A percentile compares a stretch with the other conserved stretches of the same genome.
Conservation (phyloP, 805 yeast genomes). For the Scheffersomyces lignosus region DNA sequence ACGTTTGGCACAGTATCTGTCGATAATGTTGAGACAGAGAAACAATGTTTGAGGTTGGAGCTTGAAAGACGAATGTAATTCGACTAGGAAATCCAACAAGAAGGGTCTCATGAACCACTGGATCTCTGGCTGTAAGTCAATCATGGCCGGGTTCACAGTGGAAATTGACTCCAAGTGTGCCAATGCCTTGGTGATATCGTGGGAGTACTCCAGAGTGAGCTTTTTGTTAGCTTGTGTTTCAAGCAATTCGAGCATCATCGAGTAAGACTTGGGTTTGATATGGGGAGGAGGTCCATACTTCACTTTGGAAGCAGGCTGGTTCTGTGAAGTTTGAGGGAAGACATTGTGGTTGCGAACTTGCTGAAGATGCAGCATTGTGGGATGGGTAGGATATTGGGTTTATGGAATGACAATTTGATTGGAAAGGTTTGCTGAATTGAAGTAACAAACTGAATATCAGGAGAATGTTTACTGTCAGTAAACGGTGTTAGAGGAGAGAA, state of each 20-base stretch:
- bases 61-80: conserved; percentile 42
- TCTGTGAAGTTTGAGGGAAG: too few relatives aligned
- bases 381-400: background rate
- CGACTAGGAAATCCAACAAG: conserved; percentile 43
- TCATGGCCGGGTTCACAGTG: conserved; percentile 52
- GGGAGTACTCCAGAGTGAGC: conserved; percentile 43
- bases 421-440: background rate
- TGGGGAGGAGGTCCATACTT: conserved; percentile 29
- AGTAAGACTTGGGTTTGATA: conserved; percentile 34
- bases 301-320: too few relatives aligned
- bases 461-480: too few relatives aligned
- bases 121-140: conserved; percentile 46
- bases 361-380: conserved; percentile 4
- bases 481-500: too few relatives aligned
- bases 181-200: conserved; percentile 38
- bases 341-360: too few relatives aligned
- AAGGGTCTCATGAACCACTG: conserved; percentile 52
- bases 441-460: too few relatives aligned
- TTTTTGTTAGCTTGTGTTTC: conserved; percentile 47
- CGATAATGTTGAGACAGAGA: conserved; percentile 44
- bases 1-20: conserved; percentile 47
- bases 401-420: background rate
- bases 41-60: conserved; percentile 45
- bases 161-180: conserved; percentile 41
- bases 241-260: conserved; percentile 45